Evolutionary conservation across 805 yeast species (phyloP).

Genomic region (Lachancea sp.): DNA sequence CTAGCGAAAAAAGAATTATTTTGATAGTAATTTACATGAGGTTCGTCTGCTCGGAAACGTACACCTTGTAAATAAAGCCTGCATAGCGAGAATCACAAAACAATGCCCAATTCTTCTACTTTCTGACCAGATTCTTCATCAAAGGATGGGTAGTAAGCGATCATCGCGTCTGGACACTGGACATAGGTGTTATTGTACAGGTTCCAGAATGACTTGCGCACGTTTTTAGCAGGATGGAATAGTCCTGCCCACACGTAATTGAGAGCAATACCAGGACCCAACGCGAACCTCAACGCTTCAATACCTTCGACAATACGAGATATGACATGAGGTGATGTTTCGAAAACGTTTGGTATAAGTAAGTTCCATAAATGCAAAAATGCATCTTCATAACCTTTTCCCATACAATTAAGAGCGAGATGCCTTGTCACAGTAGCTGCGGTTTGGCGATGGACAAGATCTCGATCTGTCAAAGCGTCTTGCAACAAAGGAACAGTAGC

Average conservation of each 20-base stretch:
- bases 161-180: slow-evolving; percentile 65
- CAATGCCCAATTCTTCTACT: slow-evolving; percentile 2
- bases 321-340: slow-evolving; percentile 94
- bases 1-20: neutral
- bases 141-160: slow-evolving; percentile 70
- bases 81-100: neutral
- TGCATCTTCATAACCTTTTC: slow-evolving; percentile 71
- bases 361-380: slow-evolving; percentile 78
- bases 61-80: neutral
- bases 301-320: slow-evolving; percentile 73
- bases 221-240: slow-evolving; percentile 89
- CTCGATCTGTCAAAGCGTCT: slow-evolving; percentile 87
- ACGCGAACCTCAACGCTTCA: slow-evolving; percentile 59
- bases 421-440: slow-evolving; percentile 85
- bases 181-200: slow-evolving; percentile 71
- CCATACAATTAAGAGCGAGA: slow-evolving; percentile 71
- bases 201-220: slow-evolving; percentile 80
- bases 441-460: slow-evolving; percentile 89
- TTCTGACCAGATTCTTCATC: neutral
- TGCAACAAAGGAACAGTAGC: slow-evolving; percentile 73
- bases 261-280: slow-evolving; percentile 71
- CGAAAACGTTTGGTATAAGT: slow-evolving; percentile 82
- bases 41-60: neutral
- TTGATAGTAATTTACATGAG: neutral
- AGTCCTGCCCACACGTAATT: slow-evolving; percentile 82